Base-by-base conservation (phyloP, 140 eudicot species). In the Stevia rebaudiana region DNA sequence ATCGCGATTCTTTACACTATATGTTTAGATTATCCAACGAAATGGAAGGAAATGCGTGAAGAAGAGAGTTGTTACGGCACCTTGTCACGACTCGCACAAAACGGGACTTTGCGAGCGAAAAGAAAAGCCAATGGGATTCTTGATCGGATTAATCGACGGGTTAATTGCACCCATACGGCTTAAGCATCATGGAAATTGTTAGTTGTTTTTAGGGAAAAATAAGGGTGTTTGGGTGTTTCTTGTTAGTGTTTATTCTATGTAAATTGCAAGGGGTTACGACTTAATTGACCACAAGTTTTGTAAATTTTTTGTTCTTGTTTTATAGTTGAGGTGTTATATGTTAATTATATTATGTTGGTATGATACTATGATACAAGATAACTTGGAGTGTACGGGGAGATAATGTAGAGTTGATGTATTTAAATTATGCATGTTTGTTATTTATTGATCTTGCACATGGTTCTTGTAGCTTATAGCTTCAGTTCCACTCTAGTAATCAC, bases 21-120 rank as follows among this genome's bases (percentile, higher is more conserved):
- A 6, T 89, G 95, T 68, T 86, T 68, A 35, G 81, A 51, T 15
- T 89, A 86, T 57, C 71, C 83, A 16, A 61, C 86, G 1, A 86
- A 74, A 60, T 82, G 90, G 92, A 86, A 65, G 69, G 86, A 86
- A 53, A 65, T 92, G 75, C 59, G 78, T 35, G 97, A 88, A 47
- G 96, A 92, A 61, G 99, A 92, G 61, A 82, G 35, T 15, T 31
- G 31, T 3, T 46, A 75, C 22, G 71, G 80, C 11, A 88, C 99
- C 10, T 57, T 92, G 17, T 88, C 97, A 0, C 73, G 73, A 44
- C 80, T 92, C 11, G 88, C 83, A 3, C 71, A 71, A 67, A 73
- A 76, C 22, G 99, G 99, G 11, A 88, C 90, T 62, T 81, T 94
- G 3, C 79, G 99, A 72, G 96, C 96, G 21, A 92, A 88, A 84